These are phyloP conservation scores for Boletellus emodensis DNA, from an alignment of 768 basidiomycete species.

Conservation along the genomic window DNA sequence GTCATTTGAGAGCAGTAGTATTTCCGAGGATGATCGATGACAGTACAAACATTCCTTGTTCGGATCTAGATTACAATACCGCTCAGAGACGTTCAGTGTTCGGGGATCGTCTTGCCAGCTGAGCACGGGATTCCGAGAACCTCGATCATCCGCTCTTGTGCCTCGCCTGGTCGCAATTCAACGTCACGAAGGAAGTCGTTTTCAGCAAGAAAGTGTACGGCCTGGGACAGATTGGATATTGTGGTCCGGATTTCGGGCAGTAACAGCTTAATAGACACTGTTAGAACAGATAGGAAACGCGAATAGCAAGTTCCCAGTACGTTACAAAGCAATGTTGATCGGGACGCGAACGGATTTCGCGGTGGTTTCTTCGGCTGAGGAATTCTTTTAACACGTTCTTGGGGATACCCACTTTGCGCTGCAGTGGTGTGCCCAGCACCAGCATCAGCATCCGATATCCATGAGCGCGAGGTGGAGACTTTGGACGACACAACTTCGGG, in stretches of 20 bases:
- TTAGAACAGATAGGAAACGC: constrained; percentile 3
- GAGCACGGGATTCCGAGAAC: constrained; percentile 36
- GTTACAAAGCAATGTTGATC: constrained; percentile 73
- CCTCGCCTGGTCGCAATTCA: constrained; percentile 78
- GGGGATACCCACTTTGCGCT: constrained; percentile 2
- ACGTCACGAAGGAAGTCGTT: constrained; percentile 83
- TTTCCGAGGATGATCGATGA: constrained; percentile 30
- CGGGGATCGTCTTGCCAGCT: too few relatives aligned
- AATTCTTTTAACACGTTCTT: constrained; percentile 20
- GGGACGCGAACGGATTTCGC: constrained; percentile 62
- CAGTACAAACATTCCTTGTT: not conserved
- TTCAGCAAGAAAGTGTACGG: constrained; percentile 83
- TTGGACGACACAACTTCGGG: constrained; percentile 65
- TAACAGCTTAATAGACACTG: constrained; percentile 51
- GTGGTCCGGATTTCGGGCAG: constrained; percentile 84
- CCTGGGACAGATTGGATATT: constrained; percentile 88
- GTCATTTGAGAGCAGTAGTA: constrained; percentile 30
- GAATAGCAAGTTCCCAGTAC: constrained; percentile 39
- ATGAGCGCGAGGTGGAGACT: constrained; percentile 9
- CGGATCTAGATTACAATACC: too few relatives aligned
- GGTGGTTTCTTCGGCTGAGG: constrained; percentile 48
- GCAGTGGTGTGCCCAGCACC: constrained; percentile 1
- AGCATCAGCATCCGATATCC: constrained; percentile 6
- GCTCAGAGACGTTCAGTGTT: not conserved
- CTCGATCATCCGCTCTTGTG: constrained; percentile 57